Evolutionary conservation across 306 rosid species (phyloP).

Genomic region (Citrullus colocynthis): DNA sequence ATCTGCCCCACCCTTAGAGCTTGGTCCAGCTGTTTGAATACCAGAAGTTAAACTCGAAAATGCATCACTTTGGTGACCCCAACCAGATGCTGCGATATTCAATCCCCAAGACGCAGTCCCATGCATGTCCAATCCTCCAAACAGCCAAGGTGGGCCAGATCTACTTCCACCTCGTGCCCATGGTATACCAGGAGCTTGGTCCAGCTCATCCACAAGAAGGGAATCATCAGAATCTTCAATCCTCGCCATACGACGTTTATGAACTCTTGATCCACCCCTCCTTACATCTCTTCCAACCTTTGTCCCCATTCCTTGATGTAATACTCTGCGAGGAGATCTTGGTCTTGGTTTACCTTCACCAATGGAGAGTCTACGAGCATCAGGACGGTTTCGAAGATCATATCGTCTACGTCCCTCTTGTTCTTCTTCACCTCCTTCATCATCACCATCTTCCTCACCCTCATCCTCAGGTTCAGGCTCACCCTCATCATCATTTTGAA

Average conservation of each 20-base stretch:
- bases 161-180: constrained; percentile 87
- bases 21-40: constrained; percentile 97
- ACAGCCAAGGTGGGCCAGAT: constrained; percentile 87
- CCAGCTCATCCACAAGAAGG: constrained; percentile 90
- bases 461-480: constrained; percentile 59
- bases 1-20: constrained; percentile 99
- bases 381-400: constrained; percentile 91
- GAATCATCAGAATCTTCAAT: constrained; percentile 97
- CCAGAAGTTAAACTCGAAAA: constrained; percentile 74
- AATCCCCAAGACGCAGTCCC: constrained; percentile 84
- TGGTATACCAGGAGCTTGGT: constrained; percentile 90
- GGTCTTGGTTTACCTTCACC: constrained; percentile 68
- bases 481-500: constrained; percentile 50
- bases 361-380: constrained; percentile 72
- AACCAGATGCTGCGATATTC: constrained; percentile 94
- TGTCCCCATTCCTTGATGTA: constrained; percentile 86
- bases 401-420: constrained; percentile 86
- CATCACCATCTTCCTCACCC: constrained; percentile 57
- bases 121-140: constrained; percentile 86
- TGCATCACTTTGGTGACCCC: constrained; percentile 98
- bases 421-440: constrained; percentile 79
- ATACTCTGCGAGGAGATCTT: constrained; percentile 84
- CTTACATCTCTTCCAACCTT: constrained; percentile 84
- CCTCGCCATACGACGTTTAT: constrained; percentile 75
- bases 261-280: constrained; percentile 84